These are phyloP conservation scores for Epichloe sibirici DNA, from an alignment of 2,329 filamentous ascomycete species.

Conservation along the genomic window DNA sequence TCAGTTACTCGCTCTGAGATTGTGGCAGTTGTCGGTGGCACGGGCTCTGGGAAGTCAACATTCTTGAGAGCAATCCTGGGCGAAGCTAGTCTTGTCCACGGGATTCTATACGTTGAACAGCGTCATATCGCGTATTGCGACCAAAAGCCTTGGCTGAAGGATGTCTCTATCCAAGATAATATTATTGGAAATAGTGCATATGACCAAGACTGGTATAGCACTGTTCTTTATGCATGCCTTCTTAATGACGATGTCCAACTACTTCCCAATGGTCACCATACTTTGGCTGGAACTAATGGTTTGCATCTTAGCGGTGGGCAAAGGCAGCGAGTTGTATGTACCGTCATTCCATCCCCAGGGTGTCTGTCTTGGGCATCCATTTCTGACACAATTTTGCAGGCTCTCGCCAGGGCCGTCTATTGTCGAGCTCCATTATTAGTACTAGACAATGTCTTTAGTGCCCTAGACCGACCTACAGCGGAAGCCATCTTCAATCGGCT, in stretches of 20 bases:
- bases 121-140: no score
- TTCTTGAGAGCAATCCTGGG: conserved; percentile 8
- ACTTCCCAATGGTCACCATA: conserved; percentile 18
- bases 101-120: no score
- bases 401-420: conserved; percentile 31
- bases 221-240: conserved; percentile 8
- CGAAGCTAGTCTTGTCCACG: not conserved
- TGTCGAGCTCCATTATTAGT: conserved; percentile 19
- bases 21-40: conserved; percentile 4
- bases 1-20: not conserved
- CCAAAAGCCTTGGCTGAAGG: no score
- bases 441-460: not conserved
- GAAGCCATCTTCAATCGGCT: conserved; percentile 2
- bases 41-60: conserved; percentile 16
- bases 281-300: conserved; percentile 22
- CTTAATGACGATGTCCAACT: conserved; percentile 15
- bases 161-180: no score
- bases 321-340: conserved; percentile 20
- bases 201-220: conserved; percentile 10
- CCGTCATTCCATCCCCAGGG: not conserved
- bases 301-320: conserved; percentile 25
- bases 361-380: no score
- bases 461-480: conserved; percentile 4
- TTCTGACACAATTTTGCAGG: conserved; percentile 5
- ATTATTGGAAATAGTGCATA: no score